Conservation (phyloP, 2,329 filamentous ascomycete genomes). For the Fusarium albidum region DNA sequence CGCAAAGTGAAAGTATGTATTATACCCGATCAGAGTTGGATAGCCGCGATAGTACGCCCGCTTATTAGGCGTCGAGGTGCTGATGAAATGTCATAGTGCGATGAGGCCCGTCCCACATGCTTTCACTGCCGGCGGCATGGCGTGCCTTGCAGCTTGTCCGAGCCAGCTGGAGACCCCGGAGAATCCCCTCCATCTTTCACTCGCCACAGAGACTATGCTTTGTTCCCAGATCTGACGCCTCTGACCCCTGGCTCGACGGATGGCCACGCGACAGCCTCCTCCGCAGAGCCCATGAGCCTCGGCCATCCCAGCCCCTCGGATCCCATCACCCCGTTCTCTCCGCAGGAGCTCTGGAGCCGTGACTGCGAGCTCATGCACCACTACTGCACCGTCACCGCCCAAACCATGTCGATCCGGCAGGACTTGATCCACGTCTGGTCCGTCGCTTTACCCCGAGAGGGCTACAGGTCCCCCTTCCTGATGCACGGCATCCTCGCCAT, state of each 20-base stretch:
- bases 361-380: slow-evolving; percentile 45
- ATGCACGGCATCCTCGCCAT: slow-evolving; percentile 43
- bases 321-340: slow-evolving; percentile 36
- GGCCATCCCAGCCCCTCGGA: slow-evolving; percentile 24
- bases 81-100: slow-evolving; percentile 30
- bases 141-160: slow-evolving; percentile 41
- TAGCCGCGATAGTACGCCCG: too few relatives aligned
- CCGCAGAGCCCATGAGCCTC: slow-evolving; percentile 4
- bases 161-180: neutral
- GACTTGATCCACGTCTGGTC: slow-evolving; percentile 41
- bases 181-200: slow-evolving; percentile 1
- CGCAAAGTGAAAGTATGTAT: slow-evolving; percentile 45
- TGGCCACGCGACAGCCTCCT: slow-evolving; percentile 9
- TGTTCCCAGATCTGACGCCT: slow-evolving; percentile 26
- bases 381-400: slow-evolving; percentile 39
- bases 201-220: neutral
- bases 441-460: slow-evolving; percentile 37
- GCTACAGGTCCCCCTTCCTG: slow-evolving; percentile 40
- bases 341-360: slow-evolving; percentile 32
- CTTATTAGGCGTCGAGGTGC: neutral
- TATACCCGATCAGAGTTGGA: neutral
- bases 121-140: slow-evolving; percentile 43
- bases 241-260: slow-evolving; percentile 22
- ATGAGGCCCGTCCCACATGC: slow-evolving; percentile 41
- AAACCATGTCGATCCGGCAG: slow-evolving; percentile 31